A percentile compares a stretch with the other conserved stretches of the same genome.
Conservation (phyloP, 768 basidiomycete genomes). For the Tricholoma matsutake region DNA sequence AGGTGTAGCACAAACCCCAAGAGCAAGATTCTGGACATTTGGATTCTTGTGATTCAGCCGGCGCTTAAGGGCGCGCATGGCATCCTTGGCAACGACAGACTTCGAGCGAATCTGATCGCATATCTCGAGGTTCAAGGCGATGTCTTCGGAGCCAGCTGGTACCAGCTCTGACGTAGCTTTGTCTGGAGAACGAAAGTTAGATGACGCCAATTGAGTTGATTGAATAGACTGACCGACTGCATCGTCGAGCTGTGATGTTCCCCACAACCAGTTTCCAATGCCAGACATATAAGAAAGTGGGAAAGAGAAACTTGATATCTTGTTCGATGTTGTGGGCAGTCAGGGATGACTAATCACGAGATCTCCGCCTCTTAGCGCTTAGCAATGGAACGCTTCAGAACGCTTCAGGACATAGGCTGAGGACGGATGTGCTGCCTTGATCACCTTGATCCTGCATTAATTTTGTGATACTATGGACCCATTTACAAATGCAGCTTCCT, state of each 20-base stretch:
- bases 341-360: slow-evolving; percentile 14
- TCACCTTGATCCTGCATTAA: no score
- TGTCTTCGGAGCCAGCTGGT: slow-evolving; percentile 82
- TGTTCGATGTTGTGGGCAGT: slow-evolving; percentile 4
- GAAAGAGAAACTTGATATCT: background rate
- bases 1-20: slow-evolving; percentile 55
- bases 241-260: slow-evolving; percentile 78
- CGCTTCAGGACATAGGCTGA: no score
- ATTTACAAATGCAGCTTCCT: no score
- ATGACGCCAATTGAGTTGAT: background rate
- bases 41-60: slow-evolving; percentile 93
- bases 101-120: slow-evolving; percentile 96
- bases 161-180: slow-evolving; percentile 92
- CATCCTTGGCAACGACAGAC: slow-evolving; percentile 77
- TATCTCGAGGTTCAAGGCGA: slow-evolving; percentile 91
- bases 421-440: no score
- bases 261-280: slow-evolving; percentile 73
- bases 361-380: no score
- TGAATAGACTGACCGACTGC: slow-evolving; percentile 60
- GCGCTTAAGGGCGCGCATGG: slow-evolving; percentile 85
- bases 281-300: slow-evolving; percentile 44
- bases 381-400: no score
- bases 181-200: slow-evolving; percentile 45
- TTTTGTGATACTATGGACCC: no score
- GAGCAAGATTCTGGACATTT: slow-evolving; percentile 87